phyloP scores from a whole-genome alignment of 805 yeast species.

The Wickerhamomyces kurtzmanii region DNA sequence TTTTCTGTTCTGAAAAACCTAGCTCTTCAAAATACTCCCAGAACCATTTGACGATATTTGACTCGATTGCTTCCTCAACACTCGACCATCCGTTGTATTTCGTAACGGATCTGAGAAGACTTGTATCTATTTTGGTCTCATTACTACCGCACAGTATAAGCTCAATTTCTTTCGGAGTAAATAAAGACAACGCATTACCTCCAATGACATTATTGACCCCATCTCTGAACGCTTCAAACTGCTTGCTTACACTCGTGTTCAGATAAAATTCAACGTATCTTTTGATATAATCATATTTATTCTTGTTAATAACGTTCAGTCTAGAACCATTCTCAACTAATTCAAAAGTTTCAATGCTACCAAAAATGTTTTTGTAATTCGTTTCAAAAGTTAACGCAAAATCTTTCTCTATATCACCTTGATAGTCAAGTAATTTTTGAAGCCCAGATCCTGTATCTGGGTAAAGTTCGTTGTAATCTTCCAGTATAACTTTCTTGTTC shows the following conservation, averaged over 20 bases:
- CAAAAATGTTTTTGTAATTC: constrained; percentile 36
- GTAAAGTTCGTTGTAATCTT: constrained; percentile 58
- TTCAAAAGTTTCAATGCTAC: constrained; percentile 31
- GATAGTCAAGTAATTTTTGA: constrained; percentile 32
- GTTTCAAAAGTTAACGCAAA: constrained; percentile 58
- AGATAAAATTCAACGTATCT: constrained; percentile 54
- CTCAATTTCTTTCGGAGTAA: constrained; percentile 77
- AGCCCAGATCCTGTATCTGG: constrained; percentile 58
- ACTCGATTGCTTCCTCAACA: constrained; percentile 24
- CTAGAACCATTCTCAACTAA: constrained; percentile 50
- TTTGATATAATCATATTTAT: constrained; percentile 51
- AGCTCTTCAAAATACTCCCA: constrained; percentile 67
- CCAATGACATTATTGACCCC: constrained; percentile 77
- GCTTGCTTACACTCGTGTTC: constrained; percentile 38
- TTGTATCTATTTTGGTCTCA: constrained; percentile 54
- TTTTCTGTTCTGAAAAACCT: constrained; percentile 39
- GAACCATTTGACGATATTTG: constrained; percentile 60
- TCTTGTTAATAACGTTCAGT: constrained; percentile 45
- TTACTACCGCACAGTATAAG: constrained; percentile 69
- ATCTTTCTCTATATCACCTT: constrained; percentile 32
- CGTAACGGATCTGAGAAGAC: constrained; percentile 59
- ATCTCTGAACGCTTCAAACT: constrained; percentile 45
- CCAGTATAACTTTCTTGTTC: constrained; percentile 39
- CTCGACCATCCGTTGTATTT: constrained; percentile 59
- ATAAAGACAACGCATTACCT: constrained; percentile 70